Evolutionary conservation across 2,329 filamentous ascomycete species (phyloP), one percentile per base, ranked within the genome.

Genomic region (Paracoccidioides brasiliensis): DNA sequence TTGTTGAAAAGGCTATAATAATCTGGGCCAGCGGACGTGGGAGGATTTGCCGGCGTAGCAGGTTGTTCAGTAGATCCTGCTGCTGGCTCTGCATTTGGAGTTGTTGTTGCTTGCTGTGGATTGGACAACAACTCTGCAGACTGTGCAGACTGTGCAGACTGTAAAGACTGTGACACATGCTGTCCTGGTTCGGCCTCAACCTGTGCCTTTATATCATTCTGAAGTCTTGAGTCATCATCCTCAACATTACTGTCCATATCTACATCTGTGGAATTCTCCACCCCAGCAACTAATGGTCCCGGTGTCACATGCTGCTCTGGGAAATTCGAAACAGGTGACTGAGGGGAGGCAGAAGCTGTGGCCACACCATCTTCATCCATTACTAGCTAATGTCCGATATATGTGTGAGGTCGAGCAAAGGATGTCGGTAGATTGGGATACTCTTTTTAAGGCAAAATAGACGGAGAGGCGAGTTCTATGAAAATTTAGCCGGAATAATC

Each of bases 1-100:
- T 72, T 73, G 48, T 68, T 60, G 59, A 72, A 70, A 40, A 74
- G 61, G 46, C 64, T 71, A 45, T 63, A 60, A 10, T 55, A 56
- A 22, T 59, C 56, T 12, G 61, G 52, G 38, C 28, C 50, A 10
- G 43, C 56, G 44, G 35, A 40, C 22, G 38, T 38, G 37, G 53
- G 44, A 4, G 55, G 45, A 28, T 53, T 35, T 22, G 12, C 30
- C 14, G 37, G 15, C 37, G 40, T 32, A 14, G 49, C 12, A 28
- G 33, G 48, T 15, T 51, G 38, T 32, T 37, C 43, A 15, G 45
- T 40, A 37, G 30, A 5, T 22, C 22, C 35, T 5, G n/a, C 2
- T 22, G 52, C 33, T 8, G n/a, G 22, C 5, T 30, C 35, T n/a
- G 42, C 5, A 28, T 46, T 48, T 22, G 22, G 22, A 7, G 10